Percentiles rank a stretch among this genome's conserved stretches.
These are phyloP conservation scores for Malus fusca DNA, from an alignment of 306 rosid species.

Conservation along the genomic window DNA sequence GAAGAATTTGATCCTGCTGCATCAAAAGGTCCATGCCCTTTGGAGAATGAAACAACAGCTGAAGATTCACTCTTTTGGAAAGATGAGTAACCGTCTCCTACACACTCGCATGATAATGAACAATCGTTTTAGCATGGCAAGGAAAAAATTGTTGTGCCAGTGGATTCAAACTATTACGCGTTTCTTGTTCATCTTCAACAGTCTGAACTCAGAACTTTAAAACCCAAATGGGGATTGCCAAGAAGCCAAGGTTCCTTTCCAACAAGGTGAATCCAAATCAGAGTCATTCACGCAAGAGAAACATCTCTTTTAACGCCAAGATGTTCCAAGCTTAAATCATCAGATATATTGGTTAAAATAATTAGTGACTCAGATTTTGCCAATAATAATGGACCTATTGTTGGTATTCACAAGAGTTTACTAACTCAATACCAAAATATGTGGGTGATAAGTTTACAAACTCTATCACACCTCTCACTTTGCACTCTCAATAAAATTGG, in stretches of 20 bases:
- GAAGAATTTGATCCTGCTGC: constrained; percentile 19
- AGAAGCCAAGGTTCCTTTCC: constrained; percentile 41
- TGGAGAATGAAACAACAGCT: constrained; percentile 21
- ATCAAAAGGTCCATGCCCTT: constrained; percentile 21
- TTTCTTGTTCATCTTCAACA: constrained; percentile 28
- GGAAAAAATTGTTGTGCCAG: constrained; percentile 59
- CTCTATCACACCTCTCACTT: no score
- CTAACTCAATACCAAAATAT: no score
- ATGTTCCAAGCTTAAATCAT: neutral
- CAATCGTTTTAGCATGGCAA: constrained; percentile 22
- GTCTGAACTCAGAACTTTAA: constrained; percentile 21
- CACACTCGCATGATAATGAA: neutral
- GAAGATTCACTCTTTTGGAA: constrained; percentile 20
- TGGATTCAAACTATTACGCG: constrained; percentile 50
- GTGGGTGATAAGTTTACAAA: no score
- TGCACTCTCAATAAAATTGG: no score
- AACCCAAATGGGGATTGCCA: constrained; percentile 22
- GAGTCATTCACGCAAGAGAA: constrained; percentile 36
- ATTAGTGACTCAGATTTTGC: neutral
- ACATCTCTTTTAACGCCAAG: neutral
- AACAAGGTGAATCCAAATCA: constrained; percentile 65
- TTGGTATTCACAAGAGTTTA: no score
- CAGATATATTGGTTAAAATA: neutral
- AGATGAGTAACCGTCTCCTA: constrained; percentile 29
- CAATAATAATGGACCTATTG: neutral